Evolutionary conservation across 305 asterid species (phyloP).

Genomic region (Solanum hybrid): DNA sequence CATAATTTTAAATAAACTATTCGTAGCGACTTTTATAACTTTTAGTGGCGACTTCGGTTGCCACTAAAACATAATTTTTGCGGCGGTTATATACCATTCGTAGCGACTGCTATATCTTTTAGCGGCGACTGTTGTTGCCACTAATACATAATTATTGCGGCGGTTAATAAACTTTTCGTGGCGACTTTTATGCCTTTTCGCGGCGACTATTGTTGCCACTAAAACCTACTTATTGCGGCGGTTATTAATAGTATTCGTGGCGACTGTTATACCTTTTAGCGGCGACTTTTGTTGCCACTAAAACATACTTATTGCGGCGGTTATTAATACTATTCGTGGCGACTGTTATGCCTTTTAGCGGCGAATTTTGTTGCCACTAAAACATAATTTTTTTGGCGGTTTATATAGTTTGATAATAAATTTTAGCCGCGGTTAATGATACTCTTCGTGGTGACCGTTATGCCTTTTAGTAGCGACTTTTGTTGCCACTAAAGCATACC

Average conservation of each 20-base stretch:
- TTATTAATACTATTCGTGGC: neutral
- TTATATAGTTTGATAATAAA: too few species aligned
- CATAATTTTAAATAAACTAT: neutral
- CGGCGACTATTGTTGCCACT: neutral
- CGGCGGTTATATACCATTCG: neutral
- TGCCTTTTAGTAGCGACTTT: neutral
- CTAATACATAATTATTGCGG: neutral
- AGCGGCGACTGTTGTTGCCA: neutral
- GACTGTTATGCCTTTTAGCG: neutral
- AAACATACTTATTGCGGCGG: neutral
- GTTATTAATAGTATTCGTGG: neutral
- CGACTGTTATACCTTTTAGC: neutral
- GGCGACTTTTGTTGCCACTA: neutral
- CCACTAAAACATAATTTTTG: neutral
- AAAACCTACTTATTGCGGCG: neutral
- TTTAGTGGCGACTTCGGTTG: neutral
- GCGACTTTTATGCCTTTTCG: neutral
- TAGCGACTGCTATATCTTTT: neutral
- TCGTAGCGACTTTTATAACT: neutral
- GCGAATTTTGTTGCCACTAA: fast-evolving
- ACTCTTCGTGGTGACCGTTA: neutral
- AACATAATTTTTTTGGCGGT: neutral
- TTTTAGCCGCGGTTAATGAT: neutral
- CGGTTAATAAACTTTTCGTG: neutral
- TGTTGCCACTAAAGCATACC: neutral